phyloP scores from a whole-genome alignment of 176 grass and related monocot genomes.

The Cocos nucifera region DNA sequence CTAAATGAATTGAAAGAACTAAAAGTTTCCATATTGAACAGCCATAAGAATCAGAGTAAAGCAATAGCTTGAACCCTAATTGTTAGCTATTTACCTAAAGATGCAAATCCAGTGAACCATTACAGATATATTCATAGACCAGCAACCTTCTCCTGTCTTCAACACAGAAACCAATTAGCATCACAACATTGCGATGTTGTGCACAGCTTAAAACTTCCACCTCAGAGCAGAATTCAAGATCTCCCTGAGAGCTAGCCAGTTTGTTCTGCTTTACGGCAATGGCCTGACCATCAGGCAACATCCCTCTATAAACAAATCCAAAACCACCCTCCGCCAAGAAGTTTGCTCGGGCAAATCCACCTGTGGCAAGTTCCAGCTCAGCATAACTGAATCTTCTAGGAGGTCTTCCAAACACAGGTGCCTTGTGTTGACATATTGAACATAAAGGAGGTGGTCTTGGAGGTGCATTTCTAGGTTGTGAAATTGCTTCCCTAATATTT shows the following conservation, averaged over 20 bases:
- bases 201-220: slow-evolving; percentile 97
- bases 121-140: slow-evolving; percentile 99
- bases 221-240: slow-evolving; percentile 95
- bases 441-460: slow-evolving; percentile 87
- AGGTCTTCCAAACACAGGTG: slow-evolving; percentile 91
- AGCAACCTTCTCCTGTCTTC: slow-evolving; percentile 94
- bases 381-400: slow-evolving; percentile 88
- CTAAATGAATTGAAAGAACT: no score
- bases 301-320: slow-evolving; percentile 91
- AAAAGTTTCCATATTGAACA: no score
- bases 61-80: no score
- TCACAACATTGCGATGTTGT: slow-evolving; percentile 97
- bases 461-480: slow-evolving; percentile 66
- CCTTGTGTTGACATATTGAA: slow-evolving; percentile 95
- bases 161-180: slow-evolving; percentile 96
- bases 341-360: slow-evolving; percentile 82
- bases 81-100: slow-evolving; percentile 57
- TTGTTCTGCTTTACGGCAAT: slow-evolving; percentile 99
- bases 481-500: slow-evolving; percentile 88
- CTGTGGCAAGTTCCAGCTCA: slow-evolving; percentile 88
- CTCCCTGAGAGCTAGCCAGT: slow-evolving; percentile 88
- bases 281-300: slow-evolving; percentile 85
- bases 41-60: no score
- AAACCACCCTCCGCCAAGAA: slow-evolving; percentile 98
- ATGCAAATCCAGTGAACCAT: slow-evolving; percentile 91